These are phyloP conservation scores for Grifola frondosa DNA, from an alignment of 1,284 basidiomycete genomes.

Conservation along the genomic window DNA sequence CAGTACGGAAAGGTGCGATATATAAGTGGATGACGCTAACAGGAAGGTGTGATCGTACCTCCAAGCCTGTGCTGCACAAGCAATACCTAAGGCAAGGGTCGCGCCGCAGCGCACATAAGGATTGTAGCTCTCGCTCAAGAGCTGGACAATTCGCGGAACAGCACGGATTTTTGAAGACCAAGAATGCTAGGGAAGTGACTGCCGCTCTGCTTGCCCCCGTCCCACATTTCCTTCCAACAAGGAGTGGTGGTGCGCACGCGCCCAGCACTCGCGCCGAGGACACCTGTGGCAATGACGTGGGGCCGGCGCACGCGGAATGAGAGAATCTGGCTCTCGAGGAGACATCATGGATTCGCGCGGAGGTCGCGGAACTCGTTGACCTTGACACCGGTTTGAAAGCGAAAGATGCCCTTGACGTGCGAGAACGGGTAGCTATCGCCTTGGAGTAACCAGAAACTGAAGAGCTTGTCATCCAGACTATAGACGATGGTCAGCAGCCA, in stretches of 20 bases:
- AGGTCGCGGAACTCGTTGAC: conserved; percentile 83
- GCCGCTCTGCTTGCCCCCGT: too few relatives aligned
- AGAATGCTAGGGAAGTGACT: conserved; percentile 89
- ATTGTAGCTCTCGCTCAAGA: conserved; percentile 95
- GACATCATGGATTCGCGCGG: conserved; percentile 79
- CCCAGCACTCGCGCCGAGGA: conserved; percentile 39
- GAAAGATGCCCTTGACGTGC: conserved; percentile 81
- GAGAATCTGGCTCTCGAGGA: conserved; percentile 75
- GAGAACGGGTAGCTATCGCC: conserved; percentile 69
- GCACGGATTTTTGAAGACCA: conserved; percentile 93
- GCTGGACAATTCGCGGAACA: conserved; percentile 91
- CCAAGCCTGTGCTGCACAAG: conserved; percentile 91
- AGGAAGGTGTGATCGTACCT: too few relatives aligned
- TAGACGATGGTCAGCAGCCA: conserved; percentile 10
- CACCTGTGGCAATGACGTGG: conserved; percentile 63
- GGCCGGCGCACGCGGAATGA: conserved; percentile 79
- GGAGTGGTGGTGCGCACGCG: conserved; percentile 40
- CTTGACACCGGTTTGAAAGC: conserved; percentile 82
- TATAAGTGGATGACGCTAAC: too few relatives aligned
- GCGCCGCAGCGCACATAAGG: conserved; percentile 95
- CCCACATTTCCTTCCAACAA: too few relatives aligned
- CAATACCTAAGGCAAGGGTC: conserved; percentile 89
- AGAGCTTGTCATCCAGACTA: conserved; percentile 84
- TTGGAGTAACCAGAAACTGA: conserved; percentile 83
- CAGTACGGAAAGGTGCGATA: neutral